phyloP scores from a whole-genome alignment of 495 filamentous ascomycete species.

The Trichoderma erinaceum region DNA sequence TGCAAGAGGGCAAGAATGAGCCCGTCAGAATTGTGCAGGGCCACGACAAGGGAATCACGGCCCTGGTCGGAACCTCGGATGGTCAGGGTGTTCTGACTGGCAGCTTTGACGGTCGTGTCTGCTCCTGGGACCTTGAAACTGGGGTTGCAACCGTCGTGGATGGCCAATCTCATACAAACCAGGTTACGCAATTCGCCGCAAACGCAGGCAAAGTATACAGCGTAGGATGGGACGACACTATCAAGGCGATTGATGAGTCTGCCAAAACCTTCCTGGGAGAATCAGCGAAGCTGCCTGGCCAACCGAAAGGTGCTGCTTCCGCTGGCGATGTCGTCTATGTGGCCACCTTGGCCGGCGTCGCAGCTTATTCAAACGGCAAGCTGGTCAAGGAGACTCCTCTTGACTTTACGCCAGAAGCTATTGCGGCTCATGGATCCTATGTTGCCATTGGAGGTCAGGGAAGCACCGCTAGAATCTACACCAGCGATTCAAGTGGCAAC shows the following conservation, averaged over 20 bases:
- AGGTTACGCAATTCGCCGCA: conserved; percentile 68
- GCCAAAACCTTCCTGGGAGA: conserved; percentile 44
- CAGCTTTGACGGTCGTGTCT: conserved; percentile 82
- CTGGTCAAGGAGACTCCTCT: conserved; percentile 42
- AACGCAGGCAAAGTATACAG: conserved; percentile 62
- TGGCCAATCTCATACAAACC: conserved; percentile 74
- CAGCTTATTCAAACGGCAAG: conserved; percentile 55
- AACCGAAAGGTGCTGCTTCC: conserved; percentile 46
- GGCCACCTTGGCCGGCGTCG: conserved; percentile 58
- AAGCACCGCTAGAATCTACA: conserved; percentile 66
- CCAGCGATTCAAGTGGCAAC: conserved; percentile 43
- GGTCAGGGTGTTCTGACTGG: conserved; percentile 65
- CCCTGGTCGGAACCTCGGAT: conserved; percentile 49
- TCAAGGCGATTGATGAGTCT: conserved; percentile 65
- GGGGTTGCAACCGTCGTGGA: conserved; percentile 64
- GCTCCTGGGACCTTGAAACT: conserved; percentile 67
- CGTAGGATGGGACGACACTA: conserved; percentile 91
- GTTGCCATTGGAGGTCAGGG: conserved; percentile 75
- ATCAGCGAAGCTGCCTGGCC: conserved; percentile 40
- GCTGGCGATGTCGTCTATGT: conserved; percentile 49
- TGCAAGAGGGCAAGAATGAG: conserved; percentile 60
- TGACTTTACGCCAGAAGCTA: conserved; percentile 55
- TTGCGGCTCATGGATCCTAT: conserved; percentile 57
- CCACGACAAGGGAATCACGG: conserved; percentile 91
- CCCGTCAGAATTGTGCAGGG: conserved; percentile 72